A percentile compares a stretch with the other conserved stretches of the same genome.
phyloP scores from a whole-genome alignment of 1,139 yeast genomes.

The Geotrichum europaeum region DNA sequence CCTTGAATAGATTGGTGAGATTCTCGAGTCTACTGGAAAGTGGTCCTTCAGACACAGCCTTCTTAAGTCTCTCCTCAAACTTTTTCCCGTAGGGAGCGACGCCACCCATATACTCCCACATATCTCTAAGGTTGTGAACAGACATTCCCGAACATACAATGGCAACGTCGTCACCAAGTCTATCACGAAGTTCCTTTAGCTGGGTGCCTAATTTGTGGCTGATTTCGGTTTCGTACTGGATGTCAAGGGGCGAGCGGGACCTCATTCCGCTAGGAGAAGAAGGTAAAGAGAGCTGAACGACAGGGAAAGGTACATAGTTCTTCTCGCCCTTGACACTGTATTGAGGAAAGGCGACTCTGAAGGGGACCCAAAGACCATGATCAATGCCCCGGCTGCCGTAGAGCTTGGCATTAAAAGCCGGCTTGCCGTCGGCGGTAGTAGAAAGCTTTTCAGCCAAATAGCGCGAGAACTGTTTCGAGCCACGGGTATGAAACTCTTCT shows the following conservation, averaged over 20 bases:
- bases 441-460: constrained; percentile 41
- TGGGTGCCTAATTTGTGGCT: constrained; percentile 54
- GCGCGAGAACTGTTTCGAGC: constrained; percentile 41
- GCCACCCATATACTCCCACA: constrained; percentile 24
- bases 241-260: background rate
- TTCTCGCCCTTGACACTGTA: constrained; percentile 6
- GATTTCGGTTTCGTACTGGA: constrained; percentile 36
- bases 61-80: constrained; percentile 43
- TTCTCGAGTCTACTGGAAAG: background rate
- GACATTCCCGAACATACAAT: constrained; percentile 70
- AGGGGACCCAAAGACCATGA: constrained; percentile 81
- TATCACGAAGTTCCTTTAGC: constrained; percentile 46
- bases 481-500: constrained; percentile 52
- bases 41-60: constrained; percentile 23
- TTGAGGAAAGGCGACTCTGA: constrained; percentile 61
- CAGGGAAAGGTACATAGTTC: constrained; percentile 40
- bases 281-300: constrained; percentile 62
- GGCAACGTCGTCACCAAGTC: constrained; percentile 39
- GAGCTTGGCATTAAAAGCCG: constrained; percentile 44
- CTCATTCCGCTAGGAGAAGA: constrained; percentile 11
- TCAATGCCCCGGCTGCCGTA: constrained; percentile 57
- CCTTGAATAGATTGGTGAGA: constrained; percentile 7
- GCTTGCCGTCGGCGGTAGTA: constrained; percentile 16
- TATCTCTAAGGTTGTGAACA: constrained; percentile 65
- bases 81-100: constrained; percentile 42